Conservation (phyloP, 805 yeast species). For the Hagleromyces aurorensis region DNA sequence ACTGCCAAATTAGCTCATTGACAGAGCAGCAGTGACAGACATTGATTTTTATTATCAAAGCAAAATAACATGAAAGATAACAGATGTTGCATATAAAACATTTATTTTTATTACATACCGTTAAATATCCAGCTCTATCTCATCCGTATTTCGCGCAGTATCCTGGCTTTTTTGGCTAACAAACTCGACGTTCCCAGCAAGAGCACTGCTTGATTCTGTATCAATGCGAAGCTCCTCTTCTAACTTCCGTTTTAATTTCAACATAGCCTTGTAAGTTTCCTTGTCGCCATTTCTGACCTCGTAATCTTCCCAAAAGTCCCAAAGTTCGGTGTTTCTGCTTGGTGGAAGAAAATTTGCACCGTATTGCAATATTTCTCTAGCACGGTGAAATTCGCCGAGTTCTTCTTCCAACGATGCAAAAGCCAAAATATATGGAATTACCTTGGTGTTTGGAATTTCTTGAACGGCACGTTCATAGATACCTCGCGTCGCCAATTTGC, state of each 20-base stretch:
- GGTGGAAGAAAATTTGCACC: conserved; percentile 40
- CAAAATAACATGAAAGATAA: too few species aligned
- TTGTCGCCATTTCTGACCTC: conserved; percentile 70
- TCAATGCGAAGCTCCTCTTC: conserved; percentile 26
- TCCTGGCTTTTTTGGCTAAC: conserved; percentile 41
- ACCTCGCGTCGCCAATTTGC: conserved; percentile 37
- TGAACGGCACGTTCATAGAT: conserved; percentile 48
- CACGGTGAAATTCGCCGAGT: conserved; percentile 48
- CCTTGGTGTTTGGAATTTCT: conserved; percentile 36
- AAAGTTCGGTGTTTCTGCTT: conserved; percentile 31
- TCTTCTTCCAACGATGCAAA: conserved; percentile 53
- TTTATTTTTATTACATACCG: conserved; percentile 1
- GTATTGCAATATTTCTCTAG: conserved; percentile 52
- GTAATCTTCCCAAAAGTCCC: conserved; percentile 69
- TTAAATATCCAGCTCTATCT: conserved; percentile 47
- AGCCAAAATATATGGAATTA: conserved; percentile 38
- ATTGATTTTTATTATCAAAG: too few species aligned
- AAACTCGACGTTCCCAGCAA: conserved; percentile 33
- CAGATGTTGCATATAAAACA: too few species aligned
- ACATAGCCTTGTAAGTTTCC: conserved; percentile 64
- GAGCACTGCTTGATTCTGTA: conserved; percentile 20
- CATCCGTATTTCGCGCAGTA: conserved; percentile 43
- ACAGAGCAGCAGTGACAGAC: too few species aligned
- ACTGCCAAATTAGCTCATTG: too few species aligned
- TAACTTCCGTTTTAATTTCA: conserved; percentile 45